A percentile compares a stretch with the other conserved stretches of the same genome.
These are phyloP conservation scores for Pythium folliculosum DNA, from an alignment of 352 stramenopile genomes.

Conservation along the genomic window DNA sequence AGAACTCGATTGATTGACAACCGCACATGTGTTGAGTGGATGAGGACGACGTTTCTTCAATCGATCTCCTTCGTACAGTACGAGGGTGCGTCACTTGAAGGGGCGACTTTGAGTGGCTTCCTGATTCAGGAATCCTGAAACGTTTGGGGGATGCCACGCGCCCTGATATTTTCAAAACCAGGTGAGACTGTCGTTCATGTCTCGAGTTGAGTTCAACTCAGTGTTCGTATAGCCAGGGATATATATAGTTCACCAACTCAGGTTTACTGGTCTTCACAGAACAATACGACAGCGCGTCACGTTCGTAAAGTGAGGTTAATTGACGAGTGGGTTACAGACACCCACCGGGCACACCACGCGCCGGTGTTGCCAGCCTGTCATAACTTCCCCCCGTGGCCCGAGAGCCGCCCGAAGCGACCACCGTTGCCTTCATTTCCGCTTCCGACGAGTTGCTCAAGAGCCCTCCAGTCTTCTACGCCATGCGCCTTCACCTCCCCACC, in stretches of 20 bases:
- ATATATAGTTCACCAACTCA: no score
- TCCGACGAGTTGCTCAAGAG: background rate
- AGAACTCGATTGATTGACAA: background rate
- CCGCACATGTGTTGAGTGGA: no score
- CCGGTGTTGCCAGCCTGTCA: background rate
- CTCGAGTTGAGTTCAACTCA: background rate
- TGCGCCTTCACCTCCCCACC: background rate
- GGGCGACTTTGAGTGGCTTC: no score
- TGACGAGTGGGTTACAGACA: background rate
- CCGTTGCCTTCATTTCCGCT: background rate
- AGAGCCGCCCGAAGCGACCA: background rate
- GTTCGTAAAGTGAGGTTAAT: background rate
- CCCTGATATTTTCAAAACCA: conserved; percentile 1
- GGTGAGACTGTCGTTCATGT: background rate
- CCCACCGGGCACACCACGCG: background rate
- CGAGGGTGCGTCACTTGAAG: no score
- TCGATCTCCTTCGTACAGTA: no score
- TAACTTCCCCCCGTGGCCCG: background rate
- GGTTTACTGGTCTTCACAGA: no score
- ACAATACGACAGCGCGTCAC: no score
- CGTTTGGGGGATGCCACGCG: no score
- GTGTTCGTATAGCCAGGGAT: background rate
- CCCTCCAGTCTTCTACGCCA: background rate
- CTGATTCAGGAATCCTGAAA: no score
- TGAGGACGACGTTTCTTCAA: no score